Base-by-base conservation (phyloP, 768 basidiomycete species). In the Epithele typhae region DNA sequence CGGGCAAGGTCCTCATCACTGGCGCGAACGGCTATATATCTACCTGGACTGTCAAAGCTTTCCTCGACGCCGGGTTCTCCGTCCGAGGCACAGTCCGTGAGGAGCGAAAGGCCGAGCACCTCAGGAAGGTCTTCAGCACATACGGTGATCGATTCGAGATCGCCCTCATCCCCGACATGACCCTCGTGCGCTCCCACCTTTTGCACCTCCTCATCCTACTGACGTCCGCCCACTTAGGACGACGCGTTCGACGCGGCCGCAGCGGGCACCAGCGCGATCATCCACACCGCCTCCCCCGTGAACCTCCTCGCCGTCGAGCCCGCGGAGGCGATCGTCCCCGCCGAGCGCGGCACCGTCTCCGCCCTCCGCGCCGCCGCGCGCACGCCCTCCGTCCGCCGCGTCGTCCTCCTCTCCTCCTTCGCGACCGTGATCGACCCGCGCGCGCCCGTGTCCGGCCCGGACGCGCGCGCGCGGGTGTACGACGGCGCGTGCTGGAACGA, bases 221-320 rank as follows among this genome's bases (percentile, higher is more conserved):
- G n/a, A 36, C 8, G 25, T n/a, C 12, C 11, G 14, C 14, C 17
- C 35, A 6, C 18, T n/a, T 36, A 82, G 80, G 74, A 74, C 2
- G 78, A 77, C 6, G 85, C 82, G 1, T 93, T 90, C 51, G 87
- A 92, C 59, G 80, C 87, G 41, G 87, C 81, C 0, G 84, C 90
- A 48, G 77, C 81, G 60, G 87, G 75, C 1, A 79, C 90, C 5
- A 81, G 87, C 48, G 89, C 75, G 0, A 77, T 92, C 40, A 74
- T 69, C 30, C 87, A 88, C 56, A 79, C 73, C 3, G 84, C 84
- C 0, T 86, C 84, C 1, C 85, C 86, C 1, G 73, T 81, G 55
- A 66, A 73, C 45, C 50, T 68, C 21, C 64, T 72, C 1, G 71
- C 67, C 1, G 65, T 68, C n/a, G 71, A 79, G 30, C 66, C 69